These are phyloP conservation scores for Cyphellophora europaea DNA, from an alignment of 2,329 filamentous ascomycete genomes.

Conservation along the genomic window DNA sequence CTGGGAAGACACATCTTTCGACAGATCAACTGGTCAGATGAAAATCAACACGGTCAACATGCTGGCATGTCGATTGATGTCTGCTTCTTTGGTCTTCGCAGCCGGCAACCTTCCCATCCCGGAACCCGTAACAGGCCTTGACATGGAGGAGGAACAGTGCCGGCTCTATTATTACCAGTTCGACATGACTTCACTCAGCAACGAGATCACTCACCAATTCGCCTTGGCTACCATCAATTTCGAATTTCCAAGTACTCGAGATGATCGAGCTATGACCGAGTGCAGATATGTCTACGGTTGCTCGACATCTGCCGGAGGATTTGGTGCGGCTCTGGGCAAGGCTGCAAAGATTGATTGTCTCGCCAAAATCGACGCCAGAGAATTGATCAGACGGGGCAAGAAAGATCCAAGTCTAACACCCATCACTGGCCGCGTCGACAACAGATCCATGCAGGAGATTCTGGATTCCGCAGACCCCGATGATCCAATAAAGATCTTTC, in stretches of 20 bases:
- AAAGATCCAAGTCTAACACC: conserved; percentile 30
- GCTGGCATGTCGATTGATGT: conserved; percentile 58
- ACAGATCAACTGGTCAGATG: conserved; percentile 18
- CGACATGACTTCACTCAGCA: conserved; percentile 27
- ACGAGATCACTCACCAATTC: conserved; percentile 51
- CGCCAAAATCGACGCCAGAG: conserved; percentile 50
- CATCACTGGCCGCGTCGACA: conserved; percentile 55
- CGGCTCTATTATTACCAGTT: conserved; percentile 63
- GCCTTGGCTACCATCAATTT: conserved; percentile 56
- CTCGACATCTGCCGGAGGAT: conserved; percentile 48
- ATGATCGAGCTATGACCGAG: conserved; percentile 45
- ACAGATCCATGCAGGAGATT: conserved; percentile 44
- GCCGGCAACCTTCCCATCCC: conserved; percentile 54
- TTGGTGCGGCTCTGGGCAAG: conserved; percentile 52
- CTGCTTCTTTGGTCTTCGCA: conserved; percentile 54
- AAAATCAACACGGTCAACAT: conserved; percentile 46
- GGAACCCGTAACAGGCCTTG: conserved; percentile 27
- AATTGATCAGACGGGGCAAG: conserved; percentile 46
- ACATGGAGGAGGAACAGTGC: conserved; percentile 55
- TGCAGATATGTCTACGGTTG: conserved; percentile 60
- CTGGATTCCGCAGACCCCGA: conserved; percentile 33
- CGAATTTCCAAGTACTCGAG: conserved; percentile 56
- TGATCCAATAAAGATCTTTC: conserved; percentile 54
- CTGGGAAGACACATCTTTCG: conserved; percentile 46
- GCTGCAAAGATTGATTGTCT: conserved; percentile 58